These are phyloP conservation scores for Corymbia maculata DNA, from an alignment of 345 rosid species.

Conservation along the genomic window DNA sequence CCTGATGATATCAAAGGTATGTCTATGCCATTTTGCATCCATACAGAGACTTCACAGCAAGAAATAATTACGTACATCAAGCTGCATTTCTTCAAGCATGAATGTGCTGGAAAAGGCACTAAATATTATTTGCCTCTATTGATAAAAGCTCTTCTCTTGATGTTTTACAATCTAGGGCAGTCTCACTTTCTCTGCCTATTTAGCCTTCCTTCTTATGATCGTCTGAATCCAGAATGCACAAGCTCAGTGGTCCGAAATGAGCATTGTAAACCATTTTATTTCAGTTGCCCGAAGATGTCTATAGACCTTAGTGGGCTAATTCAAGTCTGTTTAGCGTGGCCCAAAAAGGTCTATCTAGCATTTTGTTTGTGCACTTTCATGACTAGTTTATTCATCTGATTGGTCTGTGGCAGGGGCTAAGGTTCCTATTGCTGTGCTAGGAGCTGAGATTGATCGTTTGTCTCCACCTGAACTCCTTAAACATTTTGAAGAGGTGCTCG, in stretches of 20 bases:
- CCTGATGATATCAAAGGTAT: slow-evolving; percentile 69
- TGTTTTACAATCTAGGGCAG: not conserved
- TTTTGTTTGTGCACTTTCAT: not conserved
- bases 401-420: slow-evolving; percentile 12
- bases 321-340: not conserved
- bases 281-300: not conserved
- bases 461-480: slow-evolving; percentile 32
- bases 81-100: not conserved
- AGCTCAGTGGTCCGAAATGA: not conserved
- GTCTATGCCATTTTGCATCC: not conserved
- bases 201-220: not conserved
- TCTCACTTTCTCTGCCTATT: not conserved
- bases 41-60: not conserved
- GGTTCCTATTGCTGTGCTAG: slow-evolving; percentile 26
- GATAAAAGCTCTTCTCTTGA: not conserved
- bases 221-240: not conserved
- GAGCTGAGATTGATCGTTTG: slow-evolving; percentile 25
- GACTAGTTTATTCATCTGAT: not conserved
- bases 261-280: not conserved
- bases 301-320: not conserved
- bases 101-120: not conserved
- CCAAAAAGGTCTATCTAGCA: not conserved
- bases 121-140: not conserved
- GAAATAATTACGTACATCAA: not conserved
- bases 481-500: slow-evolving; percentile 26